Conservation (phyloP, 192 early-diverging fungal species). For the Umbelopsis sp. region DNA sequence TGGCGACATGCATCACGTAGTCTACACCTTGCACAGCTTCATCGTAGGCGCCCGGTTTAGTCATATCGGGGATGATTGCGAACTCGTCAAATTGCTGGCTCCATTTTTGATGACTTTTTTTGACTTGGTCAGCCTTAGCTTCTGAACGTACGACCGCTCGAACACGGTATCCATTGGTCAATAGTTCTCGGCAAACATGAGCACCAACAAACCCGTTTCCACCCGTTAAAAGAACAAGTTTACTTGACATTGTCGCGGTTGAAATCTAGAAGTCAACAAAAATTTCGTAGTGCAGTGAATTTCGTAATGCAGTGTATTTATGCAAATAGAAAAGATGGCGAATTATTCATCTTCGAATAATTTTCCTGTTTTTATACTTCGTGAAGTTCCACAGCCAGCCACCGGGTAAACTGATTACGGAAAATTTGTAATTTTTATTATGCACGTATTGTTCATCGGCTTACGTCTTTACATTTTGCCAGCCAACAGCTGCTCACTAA, state of each 20-base stretch:
- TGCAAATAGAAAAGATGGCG: too few species aligned
- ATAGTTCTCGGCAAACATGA: neutral
- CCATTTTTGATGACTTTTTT: neutral
- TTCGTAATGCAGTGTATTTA: neutral
- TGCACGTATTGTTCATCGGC: too few species aligned
- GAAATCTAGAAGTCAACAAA: neutral
- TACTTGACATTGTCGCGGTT: neutral
- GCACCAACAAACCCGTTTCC: constrained; percentile 25
- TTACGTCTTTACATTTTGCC: neutral
- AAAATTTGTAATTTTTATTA: too few species aligned
- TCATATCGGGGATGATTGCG: neutral
- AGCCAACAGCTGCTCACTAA: constrained; percentile 1
- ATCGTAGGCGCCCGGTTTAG: neutral
- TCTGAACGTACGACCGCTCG: neutral
- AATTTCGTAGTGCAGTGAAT: too few species aligned
- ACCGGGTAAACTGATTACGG: too few species aligned
- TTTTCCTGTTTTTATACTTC: too few species aligned
- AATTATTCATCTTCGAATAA: too few species aligned
- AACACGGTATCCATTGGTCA: constrained; percentile 5
- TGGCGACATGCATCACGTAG: constrained; percentile 14
- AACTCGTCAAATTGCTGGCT: neutral
- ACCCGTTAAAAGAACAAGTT: neutral
- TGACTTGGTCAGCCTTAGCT: neutral
- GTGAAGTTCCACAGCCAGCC: too few species aligned
- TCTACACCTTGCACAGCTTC: constrained; percentile 1